These are phyloP conservation scores for Phytophthora brassicae DNA, from an alignment of 352 stramenopile genomes.

Conservation along the genomic window DNA sequence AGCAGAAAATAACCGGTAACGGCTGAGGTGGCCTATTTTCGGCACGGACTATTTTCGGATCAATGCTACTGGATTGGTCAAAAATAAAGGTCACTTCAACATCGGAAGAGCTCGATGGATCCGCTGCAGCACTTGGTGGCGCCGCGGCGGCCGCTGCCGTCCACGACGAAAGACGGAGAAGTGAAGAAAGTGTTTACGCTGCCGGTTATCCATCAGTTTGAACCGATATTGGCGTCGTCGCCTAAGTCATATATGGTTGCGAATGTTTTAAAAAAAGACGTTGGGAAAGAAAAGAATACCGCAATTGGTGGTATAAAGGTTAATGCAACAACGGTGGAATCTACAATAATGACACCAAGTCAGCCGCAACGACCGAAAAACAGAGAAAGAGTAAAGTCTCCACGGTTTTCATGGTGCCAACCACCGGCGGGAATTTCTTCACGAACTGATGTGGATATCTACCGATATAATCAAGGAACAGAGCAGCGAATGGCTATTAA, in stretches of 20 bases:
- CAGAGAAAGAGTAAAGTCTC: constrained; percentile 28
- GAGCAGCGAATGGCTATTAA: constrained; percentile 71
- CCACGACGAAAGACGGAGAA: constrained; percentile 37
- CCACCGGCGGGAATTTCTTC: constrained; percentile 45
- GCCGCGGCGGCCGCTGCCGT: constrained; percentile 14
- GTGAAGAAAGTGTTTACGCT: constrained; percentile 49
- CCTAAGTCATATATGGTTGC: constrained; percentile 36
- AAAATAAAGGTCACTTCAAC: constrained; percentile 25
- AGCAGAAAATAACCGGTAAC: neutral
- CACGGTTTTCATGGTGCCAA: constrained; percentile 35
- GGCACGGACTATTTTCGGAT: constrained; percentile 8
- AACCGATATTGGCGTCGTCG: constrained; percentile 51
- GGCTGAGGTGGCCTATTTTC: constrained; percentile 15
- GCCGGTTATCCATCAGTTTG: constrained; percentile 63
- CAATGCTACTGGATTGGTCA: constrained; percentile 4
- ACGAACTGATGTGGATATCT: constrained; percentile 58
- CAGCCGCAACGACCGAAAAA: constrained; percentile 18
- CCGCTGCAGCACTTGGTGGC: constrained; percentile 17
- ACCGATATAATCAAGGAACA: constrained; percentile 53
- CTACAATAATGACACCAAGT: neutral
- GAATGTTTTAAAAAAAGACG: constrained; percentile 3
- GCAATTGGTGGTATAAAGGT: neutral
- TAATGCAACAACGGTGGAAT: neutral
- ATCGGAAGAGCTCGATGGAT: constrained; percentile 15
- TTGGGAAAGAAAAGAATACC: neutral